Base-by-base conservation (phyloP, 441 rosid species). In the Adansonia grandidieri region DNA sequence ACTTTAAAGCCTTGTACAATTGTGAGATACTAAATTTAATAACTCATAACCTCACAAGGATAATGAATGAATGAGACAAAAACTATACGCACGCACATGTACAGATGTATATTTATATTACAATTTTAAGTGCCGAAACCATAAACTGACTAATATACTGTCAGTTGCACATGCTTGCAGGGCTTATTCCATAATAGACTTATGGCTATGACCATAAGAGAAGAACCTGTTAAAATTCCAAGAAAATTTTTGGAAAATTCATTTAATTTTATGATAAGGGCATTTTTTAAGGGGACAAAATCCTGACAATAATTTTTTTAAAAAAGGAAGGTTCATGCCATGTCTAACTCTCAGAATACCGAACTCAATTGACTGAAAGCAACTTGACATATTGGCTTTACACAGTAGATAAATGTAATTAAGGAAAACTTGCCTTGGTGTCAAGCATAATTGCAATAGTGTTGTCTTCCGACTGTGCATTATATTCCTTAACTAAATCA, bases 401-500 rank as follows among this genome's bases (percentile, higher is more conserved):
- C 42, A 40, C 20, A 5, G 45, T 67, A 62, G 57, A 32, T 13
- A 64, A 45, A 78, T 32, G 7, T 73, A 64, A 63, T 4, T 15
- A 17, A 76, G 56, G 28, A 51, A 71, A 84, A 83, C 86, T 71
- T 81, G 81, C 98, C 98, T 97, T 97, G 50, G 99, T 97, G 73
- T 97, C 98, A 63, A 93, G 96, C 98, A 97, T 97, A 79, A 97
- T 93, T 50, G 99, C 96, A 68, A 97, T 95, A 70, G 90, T 89
- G 81, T 97, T 95, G 80, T 95, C 99, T 75, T 91, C 87, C 79
- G 90, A 80, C 63, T 95, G 97, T 1, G 95, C 95, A 87, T 97
- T 97, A 86, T 95, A 95, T 71, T 97, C 98, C 82, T 95, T 97
- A 19, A 97, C 98, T 86, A 94, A 85, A 84, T 97, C 98, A 82